Base-by-base conservation (phyloP, 495 filamentous ascomycete genomes). In the Friedmanniomyces endolithicus region DNA sequence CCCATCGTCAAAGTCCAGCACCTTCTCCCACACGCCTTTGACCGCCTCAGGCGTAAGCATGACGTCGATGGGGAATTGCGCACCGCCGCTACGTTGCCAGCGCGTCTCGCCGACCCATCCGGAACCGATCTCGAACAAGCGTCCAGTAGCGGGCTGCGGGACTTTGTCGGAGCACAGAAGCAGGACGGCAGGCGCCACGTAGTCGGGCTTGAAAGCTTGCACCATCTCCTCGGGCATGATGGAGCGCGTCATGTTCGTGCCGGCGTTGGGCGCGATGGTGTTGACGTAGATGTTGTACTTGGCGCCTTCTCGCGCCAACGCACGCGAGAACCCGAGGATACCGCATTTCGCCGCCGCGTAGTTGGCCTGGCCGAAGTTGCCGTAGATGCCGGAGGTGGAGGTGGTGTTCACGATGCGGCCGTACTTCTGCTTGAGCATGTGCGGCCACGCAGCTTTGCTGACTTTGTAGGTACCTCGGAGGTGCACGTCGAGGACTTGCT, bases 211-310 rank as follows among this genome's bases (percentile, higher is more conserved):
- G 80, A 98, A 95, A 34, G 92, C 94, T 75, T 96, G 90, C 41
- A 98, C 89, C 75, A 97, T 83, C 72, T 97, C 92, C 66, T 96
- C 88, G 35, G 92, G 94, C 74, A 98, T 84, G 72, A 98, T 88
- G 52, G 86, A 90, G 54, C 83, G 77, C 57, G 92, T 98, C 87
- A 98, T 94, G 65, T 85, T 84, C 35, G 92, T 98, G 60, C 92
- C 92, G 37, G 92, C 92, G 65, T 98, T 98, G 39, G 92, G 92
- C 29, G 92, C 92, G 60, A 98, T 95, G 46, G 94, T 96, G 77
- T 98, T 98, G 65, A 95, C 89, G 68, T 80, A 87, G 71, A 98
- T 97, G 76, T 97, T 96, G 78, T 98, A 90, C 75, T 97, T 98
- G 50, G 78, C 79, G 61, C 92, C 92, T 74, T 98, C 92, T 46